Evolutionary conservation across 148 eudicot species (phyloP).

Genomic region (Chenopodium formosanum): DNA sequence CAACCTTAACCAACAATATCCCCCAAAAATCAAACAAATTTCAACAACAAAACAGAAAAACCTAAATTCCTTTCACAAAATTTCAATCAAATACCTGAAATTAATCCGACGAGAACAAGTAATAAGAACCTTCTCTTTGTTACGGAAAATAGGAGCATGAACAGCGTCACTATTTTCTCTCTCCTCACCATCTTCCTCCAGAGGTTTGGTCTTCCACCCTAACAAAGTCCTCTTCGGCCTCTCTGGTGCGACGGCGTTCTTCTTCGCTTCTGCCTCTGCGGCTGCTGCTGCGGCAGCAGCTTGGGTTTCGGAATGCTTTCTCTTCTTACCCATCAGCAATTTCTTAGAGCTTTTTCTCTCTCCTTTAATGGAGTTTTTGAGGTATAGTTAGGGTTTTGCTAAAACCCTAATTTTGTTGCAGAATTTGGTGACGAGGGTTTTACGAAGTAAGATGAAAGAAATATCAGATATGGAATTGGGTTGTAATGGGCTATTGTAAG

Average conservation of each 20-base stretch:
- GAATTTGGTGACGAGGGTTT: background rate
- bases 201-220: conserved; percentile 63
- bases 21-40: background rate
- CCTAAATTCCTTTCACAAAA: too few relatives aligned
- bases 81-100: conserved; percentile 28
- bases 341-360: background rate
- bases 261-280: conserved; percentile 26
- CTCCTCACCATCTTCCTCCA: background rate
- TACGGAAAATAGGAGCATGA: conserved; percentile 33
- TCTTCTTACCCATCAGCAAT: conserved; percentile 65
- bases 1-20: background rate
- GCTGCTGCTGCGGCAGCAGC: conserved; percentile 19
- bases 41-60: too few relatives aligned
- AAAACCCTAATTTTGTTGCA: background rate
- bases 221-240: conserved; percentile 67
- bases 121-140: conserved; percentile 59
- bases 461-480: background rate
- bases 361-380: background rate
- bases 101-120: conserved; percentile 70
- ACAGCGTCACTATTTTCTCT: conserved; percentile 6
- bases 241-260: conserved; percentile 50
- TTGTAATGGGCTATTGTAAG: background rate
- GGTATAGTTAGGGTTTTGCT: background rate
- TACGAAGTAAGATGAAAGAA: background rate
- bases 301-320: conserved; percentile 64